Evolutionary conservation across 1,284 basidiomycete species (phyloP).

Genomic region (Mycena sp.): DNA sequence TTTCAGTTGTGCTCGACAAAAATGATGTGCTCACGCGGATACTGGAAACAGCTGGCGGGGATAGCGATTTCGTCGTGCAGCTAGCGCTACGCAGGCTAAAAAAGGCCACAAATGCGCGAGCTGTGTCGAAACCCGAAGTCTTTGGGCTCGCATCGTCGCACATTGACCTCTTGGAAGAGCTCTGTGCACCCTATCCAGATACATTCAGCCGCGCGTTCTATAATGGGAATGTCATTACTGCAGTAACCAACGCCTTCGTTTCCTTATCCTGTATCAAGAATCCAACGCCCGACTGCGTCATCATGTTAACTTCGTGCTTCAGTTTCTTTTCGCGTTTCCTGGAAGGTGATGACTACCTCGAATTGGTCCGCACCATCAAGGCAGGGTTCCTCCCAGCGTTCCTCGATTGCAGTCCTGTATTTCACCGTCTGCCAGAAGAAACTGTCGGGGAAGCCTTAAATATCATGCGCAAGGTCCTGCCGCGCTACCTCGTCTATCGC

Average conservation of each 20-base stretch:
- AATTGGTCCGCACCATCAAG: conserved; percentile 44
- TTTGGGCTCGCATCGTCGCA: too few relatives aligned
- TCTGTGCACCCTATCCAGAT: conserved; percentile 39
- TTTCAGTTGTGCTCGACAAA: conserved; percentile 39
- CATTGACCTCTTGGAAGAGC: conserved; percentile 44
- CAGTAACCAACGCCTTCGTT: conserved; percentile 42
- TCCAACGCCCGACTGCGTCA: conserved; percentile 32
- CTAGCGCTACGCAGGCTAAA: conserved; percentile 41
- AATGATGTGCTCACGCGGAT: conserved; percentile 36
- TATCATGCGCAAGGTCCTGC: conserved; percentile 41
- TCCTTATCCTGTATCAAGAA: conserved; percentile 34
- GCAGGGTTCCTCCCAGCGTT: conserved; percentile 46
- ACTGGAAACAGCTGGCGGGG: conserved; percentile 39
- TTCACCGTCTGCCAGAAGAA: conserved; percentile 37
- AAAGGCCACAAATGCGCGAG: too few relatives aligned
- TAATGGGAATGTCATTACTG: conserved; percentile 41
- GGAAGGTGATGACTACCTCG: conserved; percentile 49
- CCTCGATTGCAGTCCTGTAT: conserved; percentile 40
- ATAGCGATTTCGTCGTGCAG: conserved; percentile 40
- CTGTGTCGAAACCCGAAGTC: too few relatives aligned
- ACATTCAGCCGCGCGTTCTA: conserved; percentile 29
- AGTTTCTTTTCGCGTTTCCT: conserved; percentile 46
- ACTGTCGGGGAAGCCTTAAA: conserved; percentile 39
- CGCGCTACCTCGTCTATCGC: conserved; percentile 47
- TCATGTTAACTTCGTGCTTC: conserved; percentile 42